Percentiles rank a stretch among this genome's conserved stretches.
phyloP scores from a whole-genome alignment of 306 rosid genomes.

The Morella rubra region DNA sequence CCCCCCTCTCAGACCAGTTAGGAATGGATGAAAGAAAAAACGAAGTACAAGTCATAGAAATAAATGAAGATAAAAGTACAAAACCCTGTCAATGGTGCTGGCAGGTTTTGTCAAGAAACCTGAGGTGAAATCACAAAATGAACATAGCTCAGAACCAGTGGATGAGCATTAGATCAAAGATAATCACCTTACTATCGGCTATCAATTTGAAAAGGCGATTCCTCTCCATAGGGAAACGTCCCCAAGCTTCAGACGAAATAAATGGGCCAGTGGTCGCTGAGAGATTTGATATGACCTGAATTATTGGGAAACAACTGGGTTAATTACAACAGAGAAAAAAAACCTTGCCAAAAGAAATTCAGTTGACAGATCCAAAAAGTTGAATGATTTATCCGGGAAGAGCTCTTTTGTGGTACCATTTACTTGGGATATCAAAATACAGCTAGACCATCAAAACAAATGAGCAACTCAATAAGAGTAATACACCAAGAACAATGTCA shows the following conservation, averaged over 20 bases:
- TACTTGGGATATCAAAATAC: not conserved
- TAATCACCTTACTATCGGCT: conserved; percentile 63
- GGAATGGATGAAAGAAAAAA: not conserved
- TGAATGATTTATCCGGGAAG: conserved; percentile 5
- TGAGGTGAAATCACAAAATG: not conserved
- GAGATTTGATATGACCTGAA: conserved; percentile 80
- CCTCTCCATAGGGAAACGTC: conserved; percentile 82
- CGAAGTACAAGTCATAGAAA: conserved; percentile 19
- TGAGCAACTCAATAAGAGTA: not conserved
- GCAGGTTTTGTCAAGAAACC: not conserved
- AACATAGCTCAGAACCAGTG: conserved; percentile 4
- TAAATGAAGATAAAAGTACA: not conserved
- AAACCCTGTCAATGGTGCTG: not conserved
- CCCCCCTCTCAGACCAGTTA: not conserved
- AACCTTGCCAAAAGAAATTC: conserved; percentile 11
- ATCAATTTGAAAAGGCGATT: conserved; percentile 64
- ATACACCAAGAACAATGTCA: not conserved
- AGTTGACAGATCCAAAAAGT: conserved; percentile 6
- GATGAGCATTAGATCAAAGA: conserved; percentile 2
- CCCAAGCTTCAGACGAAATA: conserved; percentile 74
- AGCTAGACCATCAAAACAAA: not conserved
- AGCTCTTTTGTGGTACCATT: not conserved
- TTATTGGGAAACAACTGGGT: conserved; percentile 1
- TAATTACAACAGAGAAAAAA: conserved; percentile 11
- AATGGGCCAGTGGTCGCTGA: conserved; percentile 63